Base-by-base conservation (phyloP, 73 alveolate genomes). In the Stentor roeselii region DNA sequence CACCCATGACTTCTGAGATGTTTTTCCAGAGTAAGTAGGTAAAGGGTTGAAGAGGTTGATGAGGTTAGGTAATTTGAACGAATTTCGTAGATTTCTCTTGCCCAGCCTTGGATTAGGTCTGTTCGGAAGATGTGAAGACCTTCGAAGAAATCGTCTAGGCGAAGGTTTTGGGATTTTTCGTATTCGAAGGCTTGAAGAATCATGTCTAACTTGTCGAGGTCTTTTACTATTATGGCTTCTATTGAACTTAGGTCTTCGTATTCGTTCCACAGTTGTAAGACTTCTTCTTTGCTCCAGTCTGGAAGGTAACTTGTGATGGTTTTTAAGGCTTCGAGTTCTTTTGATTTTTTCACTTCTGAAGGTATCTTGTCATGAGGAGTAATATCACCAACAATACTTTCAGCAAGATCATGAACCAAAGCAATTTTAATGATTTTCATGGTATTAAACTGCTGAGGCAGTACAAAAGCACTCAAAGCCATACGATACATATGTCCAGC, bases 401-500 rank as follows among this genome's bases (percentile, higher is more conserved):
- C 93, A 50, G 88, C 84, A 78, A 88, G 40, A 88, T 88, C 93
- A 58, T 88, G 93, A 21, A 88, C 77, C 60, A 88, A 85, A 6
- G 91, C 82, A 32, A 88, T 75, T 42, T 88, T 85, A 21, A 88
- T 88, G 86, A 76, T 37, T 76, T 76, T 76, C 60, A 15, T 34
- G 30, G 36, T 76, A 40, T 76, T 41, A 15, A 14, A 15, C 6
- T n/a, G n/a, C 27, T 34, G 6, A 39, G 60, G 60, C 37, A 76
- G 39, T 6, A 41, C 21, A 39, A 76, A 76, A 76, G 84, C 84
- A 35, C 60, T 21, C 84, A 76, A 36, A 76, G 84, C 84, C 84
- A 76, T 76, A 36, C 84, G 32, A 3, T 76, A 76, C 84, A 76
- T 76, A 35, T 76, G 84, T 21, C 84, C 84, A 27, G 84, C 60